Evolutionary conservation across 1,284 basidiomycete genomes (phyloP).

Genomic region (Microbotryum violaceum): DNA sequence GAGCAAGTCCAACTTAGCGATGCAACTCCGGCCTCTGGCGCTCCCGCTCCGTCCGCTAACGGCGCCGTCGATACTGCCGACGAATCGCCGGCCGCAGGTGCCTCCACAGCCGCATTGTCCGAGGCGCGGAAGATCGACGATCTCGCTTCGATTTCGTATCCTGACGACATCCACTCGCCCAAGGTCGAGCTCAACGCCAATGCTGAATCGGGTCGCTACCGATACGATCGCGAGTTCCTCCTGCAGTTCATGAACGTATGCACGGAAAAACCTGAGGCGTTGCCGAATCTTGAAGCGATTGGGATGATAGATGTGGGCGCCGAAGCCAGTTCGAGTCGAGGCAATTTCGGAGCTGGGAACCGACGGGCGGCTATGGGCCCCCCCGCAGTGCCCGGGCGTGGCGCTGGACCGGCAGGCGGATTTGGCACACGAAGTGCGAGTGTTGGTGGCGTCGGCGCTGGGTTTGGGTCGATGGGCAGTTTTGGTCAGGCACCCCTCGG

Average conservation of each 20-base stretch:
- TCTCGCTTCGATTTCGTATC: slow-evolving; percentile 70
- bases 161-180: slow-evolving; percentile 74
- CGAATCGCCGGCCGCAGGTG: slow-evolving; percentile 2
- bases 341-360: slow-evolving; percentile 30
- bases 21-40: slow-evolving; percentile 18
- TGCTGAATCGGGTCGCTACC: slow-evolving; percentile 78
- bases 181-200: slow-evolving; percentile 75
- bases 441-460: slow-evolving; percentile 47
- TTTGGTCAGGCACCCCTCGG: slow-evolving; percentile 49
- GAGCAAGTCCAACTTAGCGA: neutral
- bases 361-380: slow-evolving; percentile 49
- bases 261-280: slow-evolving; percentile 84
- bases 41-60: slow-evolving; percentile 37
- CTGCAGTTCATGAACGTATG: slow-evolving; percentile 95
- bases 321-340: slow-evolving; percentile 45
- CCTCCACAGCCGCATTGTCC: slow-evolving; percentile 10
- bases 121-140: slow-evolving; percentile 71
- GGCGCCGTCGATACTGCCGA: slow-evolving; percentile 20
- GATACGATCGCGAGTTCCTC: slow-evolving; percentile 96
- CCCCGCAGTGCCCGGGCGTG: slow-evolving; percentile 44
- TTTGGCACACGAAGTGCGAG: slow-evolving; percentile 44
- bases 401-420: slow-evolving; percentile 51
- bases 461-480: slow-evolving; percentile 62
- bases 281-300: slow-evolving; percentile 83
- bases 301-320: slow-evolving; percentile 67